Base-by-base conservation (phyloP, 1,284 basidiomycete species). In the Cryptococcus sp. region DNA sequence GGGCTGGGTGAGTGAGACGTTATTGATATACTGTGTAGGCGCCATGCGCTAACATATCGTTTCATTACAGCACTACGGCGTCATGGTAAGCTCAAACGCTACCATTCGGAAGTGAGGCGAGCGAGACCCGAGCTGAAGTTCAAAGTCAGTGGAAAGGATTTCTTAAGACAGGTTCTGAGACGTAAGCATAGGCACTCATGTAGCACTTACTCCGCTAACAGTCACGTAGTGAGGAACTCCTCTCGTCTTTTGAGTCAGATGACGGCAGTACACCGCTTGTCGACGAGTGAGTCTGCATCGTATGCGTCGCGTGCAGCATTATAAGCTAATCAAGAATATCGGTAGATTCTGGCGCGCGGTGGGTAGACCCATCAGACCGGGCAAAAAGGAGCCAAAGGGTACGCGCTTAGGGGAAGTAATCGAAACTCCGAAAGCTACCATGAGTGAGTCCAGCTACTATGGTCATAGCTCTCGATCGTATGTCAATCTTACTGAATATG, bases 101-200 rank as follows among this genome's bases (percentile, higher is more conserved):
- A 3, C 50, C 1, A 35, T 40, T 11, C 6, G 16, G 38, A n/a
- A 22, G 5, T 3, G 6, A n/a, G 3, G 16, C 3, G 20, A 8
- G 1, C 20, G n/a, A n/a, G 10, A 15, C 25, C 22, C 3, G 16
- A 43, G 55, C 46, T 48, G 46, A 40, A 8, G 2, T 25, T 13
- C 13, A 5, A 39, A 39, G 41, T 22, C 53, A 71, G 68, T 72
- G 71, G 71, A 64, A 63, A 52, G 65, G 68, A 0, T 72, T 66
- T 47, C 65, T 72, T 13, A 72, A 72, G 53, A 57, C 59, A 17
- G 45, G 42, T 5, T 72, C 69, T 3, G 71, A 72, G 50, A 69
- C 67, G 62, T 66, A 54, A 50, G 70, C 48, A 1, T 11, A 2
- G 35, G 54, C 52, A 20, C 54, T n/a, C 19, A 5, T 17, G 10